Base-by-base conservation (phyloP, 148 eudicot genomes). In the Rheum nobile region DNA sequence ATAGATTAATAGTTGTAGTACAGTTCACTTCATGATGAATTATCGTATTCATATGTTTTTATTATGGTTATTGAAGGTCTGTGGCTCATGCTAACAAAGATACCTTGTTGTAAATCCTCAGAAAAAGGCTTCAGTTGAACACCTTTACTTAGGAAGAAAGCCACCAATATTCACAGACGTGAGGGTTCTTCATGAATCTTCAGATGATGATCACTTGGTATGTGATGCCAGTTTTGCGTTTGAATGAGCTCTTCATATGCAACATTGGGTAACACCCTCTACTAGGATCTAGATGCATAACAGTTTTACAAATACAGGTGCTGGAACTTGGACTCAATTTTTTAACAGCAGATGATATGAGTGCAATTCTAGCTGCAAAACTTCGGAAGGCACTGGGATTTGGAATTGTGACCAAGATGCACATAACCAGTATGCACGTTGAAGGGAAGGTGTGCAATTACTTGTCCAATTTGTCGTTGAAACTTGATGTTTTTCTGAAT, bases 161-260 rank as follows among this genome's bases (percentile, higher is more conserved):
- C 97, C 99, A 4, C 99, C 99, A 32, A 80, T 95, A 72, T 80
- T 95, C 75, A 95, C 99, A 46, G 97, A 95, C 28, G 86, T 95
- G 75, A 88, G 99, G 81, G 93, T 95, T 78, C 85, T 86, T 80
- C 90, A 48, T 50, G 83, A 90, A 37, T 77, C 94, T 77, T 83
- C 82, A 55, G 89, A 83, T 72, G 97, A 92, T 77, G 99, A 95
- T 81, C 99, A 95, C 81, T 84, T 95, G 90, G 70, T 65, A 65
- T 32, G 70, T 65, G 9, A 31, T 34, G 41, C n/a, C 70, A 65
- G 41, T 65, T 32, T 14, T 65, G 39, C 1, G 2, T 31, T 65
- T 32, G 39, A 65, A 32, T 6, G 21, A 32, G 70, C 32, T 65
- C 17, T 65, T 19, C 35, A 13, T 61, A 31, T 29, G 38, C 68